These are phyloP conservation scores for Cutaneotrichosporon spelunceum DNA, from an alignment of 1,284 basidiomycete species.

Conservation along the genomic window DNA sequence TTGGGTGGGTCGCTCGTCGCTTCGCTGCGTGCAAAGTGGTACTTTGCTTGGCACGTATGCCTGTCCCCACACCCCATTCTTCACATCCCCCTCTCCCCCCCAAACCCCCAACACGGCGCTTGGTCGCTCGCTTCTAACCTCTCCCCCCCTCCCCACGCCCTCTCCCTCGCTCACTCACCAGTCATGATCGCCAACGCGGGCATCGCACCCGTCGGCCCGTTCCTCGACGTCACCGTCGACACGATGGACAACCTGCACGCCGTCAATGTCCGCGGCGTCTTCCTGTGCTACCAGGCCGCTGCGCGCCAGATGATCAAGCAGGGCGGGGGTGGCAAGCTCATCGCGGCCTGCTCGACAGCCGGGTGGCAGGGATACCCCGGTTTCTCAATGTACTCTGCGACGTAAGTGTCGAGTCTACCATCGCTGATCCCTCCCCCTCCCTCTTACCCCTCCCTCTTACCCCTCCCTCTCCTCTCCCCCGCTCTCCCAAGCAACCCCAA, in stretches of 20 bases:
- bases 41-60: too few species aligned
- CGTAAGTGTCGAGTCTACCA: not conserved
- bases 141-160: not conserved
- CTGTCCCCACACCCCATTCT: too few species aligned
- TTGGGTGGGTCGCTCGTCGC: too few species aligned
- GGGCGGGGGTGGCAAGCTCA: constrained; percentile 52
- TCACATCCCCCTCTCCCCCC: not conserved
- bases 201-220: constrained; percentile 43
- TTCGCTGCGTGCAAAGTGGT: too few species aligned
- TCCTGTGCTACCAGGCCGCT: constrained; percentile 52
- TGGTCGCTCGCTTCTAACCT: not conserved
- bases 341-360: constrained; percentile 33
- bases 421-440: too few species aligned
- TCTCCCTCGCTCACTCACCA: not conserved
- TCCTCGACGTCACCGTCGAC: constrained; percentile 46
- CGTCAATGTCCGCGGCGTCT: constrained; percentile 49
- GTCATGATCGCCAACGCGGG: constrained; percentile 54
- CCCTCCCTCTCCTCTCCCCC: not conserved
- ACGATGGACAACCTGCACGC: constrained; percentile 40
- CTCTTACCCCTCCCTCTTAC: not conserved
- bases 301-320: constrained; percentile 55
- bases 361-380: constrained; percentile 11
- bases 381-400: constrained; percentile 38
- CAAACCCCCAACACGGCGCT: too few species aligned
- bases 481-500: not conserved